Base-by-base conservation (phyloP, 352 stramenopile genomes). In the Albugo laibachii region DNA sequence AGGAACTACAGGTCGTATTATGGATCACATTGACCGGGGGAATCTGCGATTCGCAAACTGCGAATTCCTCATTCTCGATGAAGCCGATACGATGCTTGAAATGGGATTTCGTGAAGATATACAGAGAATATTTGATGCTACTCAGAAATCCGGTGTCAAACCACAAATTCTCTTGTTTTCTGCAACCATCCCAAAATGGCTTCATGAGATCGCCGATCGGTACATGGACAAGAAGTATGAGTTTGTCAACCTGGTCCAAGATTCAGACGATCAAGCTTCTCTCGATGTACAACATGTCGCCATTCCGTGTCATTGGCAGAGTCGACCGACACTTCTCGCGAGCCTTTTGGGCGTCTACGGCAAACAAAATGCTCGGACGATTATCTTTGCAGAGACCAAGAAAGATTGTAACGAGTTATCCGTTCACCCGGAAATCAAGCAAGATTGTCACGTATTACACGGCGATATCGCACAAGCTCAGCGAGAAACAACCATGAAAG, bases 391-490 rank as follows among this genome's bases (percentile, higher is more conserved):
- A 42, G 79, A 94, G 52, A 96, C 83, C 16, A 96, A 96, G 77
- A 94, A 94, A 60, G 80, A 95, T 51, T 94, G 80, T 61, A 96
- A 97, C 58, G 83, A 96, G 56, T 59, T 97, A 1, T 67, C 76
- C 19, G 80, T 93, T 43, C 78, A 94, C 60, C 69, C 73, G 11
- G 76, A 83, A 58, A 88, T 91, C 59, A 81, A 86, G 59, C 75
- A 80, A 42, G 76, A 92, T 41, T 69, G 62, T 47, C 80, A 93
- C 49, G 82, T 92, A 8, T 74, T 99, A 12, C 95, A 99, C 66
- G 95, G 95, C 41, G 95, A 99, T 66, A 96, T 98, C 57, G 83
- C 83, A 11, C 83, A 95, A 59, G 89, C 95, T 53, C 93, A 98
- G 72, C 92, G 95, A 57, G 94, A 98, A 61, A 83, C 88, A 14